These are phyloP conservation scores for Raffaelea ambrosiae DNA, from an alignment of 2,329 filamentous ascomycete genomes.

Conservation along the genomic window DNA sequence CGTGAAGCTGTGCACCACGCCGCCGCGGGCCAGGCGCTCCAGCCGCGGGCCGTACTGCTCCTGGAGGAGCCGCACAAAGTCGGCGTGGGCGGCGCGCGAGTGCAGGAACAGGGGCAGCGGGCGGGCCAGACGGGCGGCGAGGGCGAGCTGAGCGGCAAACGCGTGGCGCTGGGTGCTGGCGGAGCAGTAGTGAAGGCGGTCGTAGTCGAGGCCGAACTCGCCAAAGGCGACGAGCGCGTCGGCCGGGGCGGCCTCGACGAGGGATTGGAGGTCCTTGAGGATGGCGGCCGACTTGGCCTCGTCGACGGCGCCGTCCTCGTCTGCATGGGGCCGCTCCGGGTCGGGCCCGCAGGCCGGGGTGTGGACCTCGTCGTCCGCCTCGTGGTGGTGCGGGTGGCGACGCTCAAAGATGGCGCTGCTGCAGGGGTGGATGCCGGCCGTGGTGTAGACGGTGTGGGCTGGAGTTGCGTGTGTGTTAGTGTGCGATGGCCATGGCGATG, in stretches of 20 bases:
- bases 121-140: conserved; percentile 54
- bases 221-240: conserved; percentile 68
- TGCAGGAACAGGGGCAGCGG: conserved; percentile 88
- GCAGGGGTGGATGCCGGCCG: conserved; percentile 91
- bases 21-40: conserved; percentile 57
- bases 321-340: conserved; percentile 31
- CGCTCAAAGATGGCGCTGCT: conserved; percentile 69
- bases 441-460: conserved; percentile 80
- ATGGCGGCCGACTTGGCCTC: conserved; percentile 34
- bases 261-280: conserved; percentile 50
- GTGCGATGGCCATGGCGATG: background rate
- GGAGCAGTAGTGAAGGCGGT: conserved; percentile 75
- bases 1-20: conserved; percentile 92
- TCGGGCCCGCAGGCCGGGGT: conserved; percentile 46
- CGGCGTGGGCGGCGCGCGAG: conserved; percentile 74
- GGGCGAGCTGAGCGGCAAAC: conserved; percentile 72
- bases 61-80: conserved; percentile 69
- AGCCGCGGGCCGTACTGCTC: conserved; percentile 48
- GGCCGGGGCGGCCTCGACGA: conserved; percentile 49
- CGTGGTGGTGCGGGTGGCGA: conserved; percentile 32
- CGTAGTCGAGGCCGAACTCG: conserved; percentile 94
- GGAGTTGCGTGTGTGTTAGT: conserved; percentile 9
- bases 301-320: conserved; percentile 36
- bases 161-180: conserved; percentile 74
- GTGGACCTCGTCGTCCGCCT: conserved; percentile 32